Evolutionary conservation across 148 eudicot genomes (phyloP).

Genomic region (Salicornia ramosissima): DNA sequence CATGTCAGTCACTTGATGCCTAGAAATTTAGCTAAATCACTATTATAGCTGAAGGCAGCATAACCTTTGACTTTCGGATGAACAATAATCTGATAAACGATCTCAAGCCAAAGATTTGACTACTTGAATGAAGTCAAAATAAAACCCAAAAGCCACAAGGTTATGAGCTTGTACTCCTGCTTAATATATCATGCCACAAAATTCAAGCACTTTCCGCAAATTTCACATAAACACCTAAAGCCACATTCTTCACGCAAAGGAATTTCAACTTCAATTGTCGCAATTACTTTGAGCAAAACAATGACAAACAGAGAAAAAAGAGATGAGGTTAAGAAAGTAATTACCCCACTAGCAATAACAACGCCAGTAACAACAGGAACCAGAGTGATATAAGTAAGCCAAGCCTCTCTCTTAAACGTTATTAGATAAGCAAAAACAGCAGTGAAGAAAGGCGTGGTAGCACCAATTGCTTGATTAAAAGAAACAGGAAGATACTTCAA

Average conservation of each 20-base stretch:
- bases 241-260: neutral
- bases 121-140: neutral
- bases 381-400: conserved; percentile 72
- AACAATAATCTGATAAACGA: neutral
- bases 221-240: neutral
- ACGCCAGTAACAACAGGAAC: conserved; percentile 90
- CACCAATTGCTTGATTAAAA: conserved; percentile 89
- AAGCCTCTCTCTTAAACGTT: conserved; percentile 81
- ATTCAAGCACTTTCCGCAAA: neutral
- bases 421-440: conserved; percentile 85
- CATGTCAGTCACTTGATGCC: neutral
- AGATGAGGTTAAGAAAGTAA: neutral
- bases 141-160: neutral
- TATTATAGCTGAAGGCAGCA: neutral
- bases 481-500: conserved; percentile 72
- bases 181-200: too few relatives aligned
- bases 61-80: neutral
- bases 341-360: conserved; percentile 90
- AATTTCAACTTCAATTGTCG: neutral
- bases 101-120: neutral
- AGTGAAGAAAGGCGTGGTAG: conserved; percentile 86
- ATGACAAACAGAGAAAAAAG: neutral
- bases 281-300: conserved; percentile 6
- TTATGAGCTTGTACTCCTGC: too few relatives aligned
- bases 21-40: neutral